These are phyloP conservation scores for Fusarium cicatricum DNA, from an alignment of 2,329 filamentous ascomycete species.

Conservation along the genomic window DNA sequence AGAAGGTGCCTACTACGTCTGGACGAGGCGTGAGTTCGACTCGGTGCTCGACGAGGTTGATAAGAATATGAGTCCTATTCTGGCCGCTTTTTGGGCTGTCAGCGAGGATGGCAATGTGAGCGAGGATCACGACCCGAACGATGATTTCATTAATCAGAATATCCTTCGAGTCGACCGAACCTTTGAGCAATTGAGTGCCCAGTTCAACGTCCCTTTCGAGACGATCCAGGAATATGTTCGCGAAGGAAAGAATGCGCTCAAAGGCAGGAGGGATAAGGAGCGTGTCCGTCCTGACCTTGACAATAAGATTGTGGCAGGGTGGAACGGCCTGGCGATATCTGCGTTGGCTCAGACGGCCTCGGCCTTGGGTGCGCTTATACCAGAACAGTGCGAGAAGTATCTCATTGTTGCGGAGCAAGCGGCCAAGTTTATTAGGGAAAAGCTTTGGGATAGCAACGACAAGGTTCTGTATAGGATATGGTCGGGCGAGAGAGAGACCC, in stretches of 20 bases:
- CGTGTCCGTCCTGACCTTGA: slow-evolving; percentile 82
- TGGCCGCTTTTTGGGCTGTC: slow-evolving; percentile 86
- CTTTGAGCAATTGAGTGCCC: slow-evolving; percentile 72
- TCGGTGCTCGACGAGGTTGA: slow-evolving; percentile 65
- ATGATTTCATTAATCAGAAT: slow-evolving; percentile 95
- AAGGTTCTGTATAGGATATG: slow-evolving; percentile 78
- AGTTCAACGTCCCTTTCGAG: slow-evolving; percentile 75
- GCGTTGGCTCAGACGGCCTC: slow-evolving; percentile 80
- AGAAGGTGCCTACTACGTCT: slow-evolving; percentile 94
- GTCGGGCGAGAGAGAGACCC: slow-evolving; percentile 69
- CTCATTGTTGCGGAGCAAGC: slow-evolving; percentile 72
- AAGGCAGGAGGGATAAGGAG: slow-evolving; percentile 75
- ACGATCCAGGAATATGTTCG: slow-evolving; percentile 74
- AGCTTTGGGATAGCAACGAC: slow-evolving; percentile 73
- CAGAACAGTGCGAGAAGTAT: slow-evolving; percentile 66
- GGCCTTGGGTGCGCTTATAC: slow-evolving; percentile 68
- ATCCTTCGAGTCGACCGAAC: slow-evolving; percentile 78
- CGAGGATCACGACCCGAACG: slow-evolving; percentile 83
- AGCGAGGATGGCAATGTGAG: slow-evolving; percentile 85
- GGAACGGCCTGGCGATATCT: slow-evolving; percentile 89
- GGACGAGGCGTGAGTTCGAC: slow-evolving; percentile 88
- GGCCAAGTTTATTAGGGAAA: slow-evolving; percentile 73
- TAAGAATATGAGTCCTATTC: slow-evolving; percentile 72
- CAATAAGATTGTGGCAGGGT: slow-evolving; percentile 85
- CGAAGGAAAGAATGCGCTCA: slow-evolving; percentile 72